Percentiles rank a stretch among this genome's conserved stretches.
These are phyloP conservation scores for Candida dendrica DNA, from an alignment of 805 yeast genomes.

Conservation along the genomic window DNA sequence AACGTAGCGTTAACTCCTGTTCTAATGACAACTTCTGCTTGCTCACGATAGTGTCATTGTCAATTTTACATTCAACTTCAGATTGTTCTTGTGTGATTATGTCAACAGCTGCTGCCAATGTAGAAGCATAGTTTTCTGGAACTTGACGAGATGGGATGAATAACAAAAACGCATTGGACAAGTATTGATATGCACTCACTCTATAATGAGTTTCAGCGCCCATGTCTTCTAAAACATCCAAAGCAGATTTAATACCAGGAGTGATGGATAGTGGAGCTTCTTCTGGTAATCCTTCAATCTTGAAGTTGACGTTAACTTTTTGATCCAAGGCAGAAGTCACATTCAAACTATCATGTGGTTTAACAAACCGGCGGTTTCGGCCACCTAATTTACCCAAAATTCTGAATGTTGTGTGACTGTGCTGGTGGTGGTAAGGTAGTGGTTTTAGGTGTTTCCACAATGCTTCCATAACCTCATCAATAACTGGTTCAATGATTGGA, in stretches of 20 bases:
- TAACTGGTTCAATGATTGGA: conserved; percentile 93
- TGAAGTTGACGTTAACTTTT: conserved; percentile 61
- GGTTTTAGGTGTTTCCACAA: conserved; percentile 89
- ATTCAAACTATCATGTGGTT: conserved; percentile 62
- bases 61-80: conserved; percentile 22
- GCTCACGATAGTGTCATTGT: conserved; percentile 36
- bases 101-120: conserved; percentile 43
- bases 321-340: conserved; percentile 51
- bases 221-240: conserved; percentile 65
- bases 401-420: conserved; percentile 88
- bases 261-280: conserved; percentile 71
- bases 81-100: conserved; percentile 30
- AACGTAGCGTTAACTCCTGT: conserved; percentile 55
- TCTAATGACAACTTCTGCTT: conserved; percentile 50
- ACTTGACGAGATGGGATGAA: conserved; percentile 42
- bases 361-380: conserved; percentile 79
- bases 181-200: conserved; percentile 67
- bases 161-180: conserved; percentile 58
- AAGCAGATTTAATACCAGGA: conserved; percentile 75
- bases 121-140: conserved; percentile 32
- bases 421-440: conserved; percentile 89
- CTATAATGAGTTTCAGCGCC: conserved; percentile 54
- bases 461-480: conserved; percentile 90
- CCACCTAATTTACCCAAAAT: conserved; percentile 96
- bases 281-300: conserved; percentile 58